Percentiles rank a stretch among this genome's conserved stretches.
phyloP scores from a whole-genome alignment of 345 rosid species.

The Eucalyptus urophylla region DNA sequence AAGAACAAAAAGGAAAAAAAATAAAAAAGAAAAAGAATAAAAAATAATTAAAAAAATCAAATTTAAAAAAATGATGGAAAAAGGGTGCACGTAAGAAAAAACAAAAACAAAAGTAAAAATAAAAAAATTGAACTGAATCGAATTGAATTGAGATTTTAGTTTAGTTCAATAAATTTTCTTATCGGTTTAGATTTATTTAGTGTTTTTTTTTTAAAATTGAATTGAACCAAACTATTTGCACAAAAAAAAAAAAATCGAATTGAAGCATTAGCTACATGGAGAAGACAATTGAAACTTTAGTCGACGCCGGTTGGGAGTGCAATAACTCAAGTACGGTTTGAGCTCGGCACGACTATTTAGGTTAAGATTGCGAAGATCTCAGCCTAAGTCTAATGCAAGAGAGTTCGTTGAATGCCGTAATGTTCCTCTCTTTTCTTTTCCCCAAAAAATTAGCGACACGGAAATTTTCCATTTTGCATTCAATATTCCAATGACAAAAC shows the following conservation, averaged over 20 bases:
- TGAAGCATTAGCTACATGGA: background rate
- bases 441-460: fast-evolving
- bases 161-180: too few relatives aligned
- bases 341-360: background rate
- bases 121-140: fast-evolving
- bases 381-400: background rate
- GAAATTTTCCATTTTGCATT: background rate
- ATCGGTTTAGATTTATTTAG: too few relatives aligned
- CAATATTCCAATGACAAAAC: background rate
- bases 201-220: too few relatives aligned
- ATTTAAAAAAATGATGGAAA: too few relatives aligned
- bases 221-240: fast-evolving
- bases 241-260: too few relatives aligned
- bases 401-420: background rate
- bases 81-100: too few relatives aligned
- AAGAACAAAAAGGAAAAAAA: fast-evolving
- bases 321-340: background rate
- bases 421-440: background rate
- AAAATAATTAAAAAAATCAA: too few relatives aligned
- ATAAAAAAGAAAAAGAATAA: fast-evolving
- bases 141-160: fast-evolving
- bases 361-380: background rate
- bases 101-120: too few relatives aligned
- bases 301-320: background rate
- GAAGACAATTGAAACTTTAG: background rate